phyloP scores from a whole-genome alignment of 148 eudicot genomes.

The Linanthus parryae region DNA sequence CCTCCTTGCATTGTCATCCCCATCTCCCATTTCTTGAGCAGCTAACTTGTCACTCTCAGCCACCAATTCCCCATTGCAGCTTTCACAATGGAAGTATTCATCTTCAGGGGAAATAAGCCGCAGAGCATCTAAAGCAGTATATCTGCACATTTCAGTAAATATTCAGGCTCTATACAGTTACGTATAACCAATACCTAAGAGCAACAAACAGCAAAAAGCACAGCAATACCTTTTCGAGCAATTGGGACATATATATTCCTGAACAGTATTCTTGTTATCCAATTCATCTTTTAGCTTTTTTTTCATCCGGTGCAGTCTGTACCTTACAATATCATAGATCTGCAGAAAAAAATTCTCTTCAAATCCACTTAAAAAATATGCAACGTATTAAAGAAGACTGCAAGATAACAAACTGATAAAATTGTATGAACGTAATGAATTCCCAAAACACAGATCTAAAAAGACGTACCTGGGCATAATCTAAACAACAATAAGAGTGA shows the following conservation, averaged over 20 bases:
- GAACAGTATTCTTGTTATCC: conserved; percentile 92
- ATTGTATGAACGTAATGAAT: not conserved
- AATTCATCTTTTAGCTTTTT: conserved; percentile 92
- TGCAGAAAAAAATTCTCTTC: conserved; percentile 28
- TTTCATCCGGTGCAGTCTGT: conserved; percentile 89
- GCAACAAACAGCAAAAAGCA: not conserved
- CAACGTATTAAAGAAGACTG: too few species aligned
- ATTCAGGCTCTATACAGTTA: conserved; percentile 10
- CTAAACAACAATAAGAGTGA: conserved; percentile 94
- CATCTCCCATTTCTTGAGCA: conserved; percentile 83
- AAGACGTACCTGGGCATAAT: conserved; percentile 85
- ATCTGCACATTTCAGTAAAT: conserved; percentile 44
- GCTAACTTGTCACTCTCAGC: conserved; percentile 96
- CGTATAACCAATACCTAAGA: conserved; percentile 3
- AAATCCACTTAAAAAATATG: not conserved
- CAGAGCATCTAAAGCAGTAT: conserved; percentile 96
- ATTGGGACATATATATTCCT: conserved; percentile 91
- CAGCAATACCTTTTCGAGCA: conserved; percentile 81
- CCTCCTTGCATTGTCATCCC: conserved; percentile 95
- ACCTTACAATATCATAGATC: conserved; percentile 97
- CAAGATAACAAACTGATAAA: not conserved
- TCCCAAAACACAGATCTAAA: not conserved
- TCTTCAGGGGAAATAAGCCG: conserved; percentile 73
- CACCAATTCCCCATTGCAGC: conserved; percentile 83
- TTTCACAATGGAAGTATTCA: conserved; percentile 89